phyloP scores from a whole-genome alignment of 73 alveolate genomes.

The Tetrahymena thermophila region DNA sequence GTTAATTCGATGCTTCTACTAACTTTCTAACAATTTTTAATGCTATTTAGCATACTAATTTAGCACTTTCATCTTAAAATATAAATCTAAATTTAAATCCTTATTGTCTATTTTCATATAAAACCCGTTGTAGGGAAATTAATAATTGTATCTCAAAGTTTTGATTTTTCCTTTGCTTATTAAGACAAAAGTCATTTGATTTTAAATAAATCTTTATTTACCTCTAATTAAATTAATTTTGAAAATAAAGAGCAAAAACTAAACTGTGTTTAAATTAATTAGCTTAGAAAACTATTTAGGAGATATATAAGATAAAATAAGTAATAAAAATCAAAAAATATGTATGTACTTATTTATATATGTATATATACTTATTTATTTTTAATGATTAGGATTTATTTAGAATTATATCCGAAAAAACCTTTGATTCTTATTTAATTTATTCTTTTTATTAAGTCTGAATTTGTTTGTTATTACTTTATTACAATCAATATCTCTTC shows the following conservation, averaged over 20 bases:
- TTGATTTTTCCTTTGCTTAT: background rate
- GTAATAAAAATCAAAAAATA: background rate
- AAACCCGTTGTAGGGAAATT: background rate
- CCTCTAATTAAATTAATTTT: background rate
- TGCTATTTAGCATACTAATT: background rate
- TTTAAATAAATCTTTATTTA: background rate
- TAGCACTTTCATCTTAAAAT: background rate
- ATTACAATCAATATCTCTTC: background rate
- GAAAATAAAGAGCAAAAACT: background rate
- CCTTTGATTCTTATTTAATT: background rate
- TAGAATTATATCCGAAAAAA: background rate
- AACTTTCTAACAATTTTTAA: background rate
- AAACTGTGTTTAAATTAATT: background rate
- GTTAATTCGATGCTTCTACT: background rate
- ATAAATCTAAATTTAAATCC: background rate
- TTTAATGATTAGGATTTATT: background rate
- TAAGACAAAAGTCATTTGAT: background rate
- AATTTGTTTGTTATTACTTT: background rate
- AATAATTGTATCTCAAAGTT: background rate
- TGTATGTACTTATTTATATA: background rate
- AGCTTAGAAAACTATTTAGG: background rate
- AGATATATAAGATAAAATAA: background rate
- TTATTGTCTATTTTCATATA: background rate
- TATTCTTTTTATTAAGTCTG: no score
- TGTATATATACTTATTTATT: no score